A percentile compares a stretch with the other conserved stretches of the same genome.
phyloP scores from a whole-genome alignment of 1,284 basidiomycete genomes.

The Sporisorium exsertum region DNA sequence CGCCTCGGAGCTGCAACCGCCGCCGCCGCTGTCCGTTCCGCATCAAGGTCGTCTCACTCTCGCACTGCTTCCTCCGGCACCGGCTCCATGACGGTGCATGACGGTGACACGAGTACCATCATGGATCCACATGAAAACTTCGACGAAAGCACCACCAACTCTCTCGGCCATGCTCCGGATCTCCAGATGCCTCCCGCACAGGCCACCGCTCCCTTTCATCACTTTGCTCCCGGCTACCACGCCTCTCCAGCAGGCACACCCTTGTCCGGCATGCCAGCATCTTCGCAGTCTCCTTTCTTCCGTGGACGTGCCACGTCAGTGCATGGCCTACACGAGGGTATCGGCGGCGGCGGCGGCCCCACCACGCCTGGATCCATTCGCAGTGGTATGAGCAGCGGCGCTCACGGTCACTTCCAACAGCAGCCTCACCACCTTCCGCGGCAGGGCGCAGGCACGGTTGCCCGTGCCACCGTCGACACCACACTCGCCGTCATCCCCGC shows the following conservation, averaged over 20 bases:
- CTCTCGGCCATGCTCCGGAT: conserved; percentile 42
- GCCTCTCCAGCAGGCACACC: conserved; percentile 31
- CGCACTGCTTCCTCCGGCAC: conserved; percentile 39
- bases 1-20: conserved; percentile 26
- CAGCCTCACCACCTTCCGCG: conserved; percentile 19
- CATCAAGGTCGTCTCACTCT: conserved; percentile 13
- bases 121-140: conserved; percentile 27
- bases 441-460: conserved; percentile 73
- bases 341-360: conserved; percentile 37
- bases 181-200: conserved; percentile 60
- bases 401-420: conserved; percentile 24
- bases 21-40: conserved; percentile 5
- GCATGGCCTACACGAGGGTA: conserved; percentile 29
- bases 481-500: conserved; percentile 99
- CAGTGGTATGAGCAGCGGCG: conserved; percentile 49
- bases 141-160: conserved; percentile 21
- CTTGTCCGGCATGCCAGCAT: conserved; percentile 11
- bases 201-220: conserved; percentile 54
- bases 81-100: conserved; percentile 36
- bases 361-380: conserved; percentile 58
- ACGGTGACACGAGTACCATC: conserved; percentile 49
- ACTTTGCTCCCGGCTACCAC: conserved; percentile 38
- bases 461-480: conserved; percentile 90
- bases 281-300: conserved; percentile 34
- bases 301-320: conserved; percentile 30